phyloP scores from a whole-genome alignment of 805 yeast genomes.

The Cephaloascus fragrans region DNA sequence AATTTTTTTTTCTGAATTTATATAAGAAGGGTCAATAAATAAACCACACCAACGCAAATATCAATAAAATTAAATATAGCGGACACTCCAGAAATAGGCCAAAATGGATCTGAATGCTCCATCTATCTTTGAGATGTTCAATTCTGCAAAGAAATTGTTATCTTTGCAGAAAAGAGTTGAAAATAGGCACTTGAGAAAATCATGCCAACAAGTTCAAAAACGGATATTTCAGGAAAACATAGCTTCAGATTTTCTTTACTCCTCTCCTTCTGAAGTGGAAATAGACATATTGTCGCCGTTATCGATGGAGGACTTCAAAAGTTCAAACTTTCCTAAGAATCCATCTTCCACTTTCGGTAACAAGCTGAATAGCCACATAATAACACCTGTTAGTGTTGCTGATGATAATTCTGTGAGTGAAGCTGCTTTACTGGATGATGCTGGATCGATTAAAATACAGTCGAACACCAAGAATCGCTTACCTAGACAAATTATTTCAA shows the following conservation, averaged over 20 bases:
- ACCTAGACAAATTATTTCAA: conserved; percentile 1
- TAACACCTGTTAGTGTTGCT: background rate
- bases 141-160: conserved; percentile 16
- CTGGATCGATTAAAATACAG: background rate
- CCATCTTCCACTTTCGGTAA: background rate
- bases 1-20: too few relatives aligned
- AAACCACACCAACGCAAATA: too few relatives aligned
- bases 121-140: conserved; percentile 16
- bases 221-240: background rate
- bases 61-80: too few relatives aligned
- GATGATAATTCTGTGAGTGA: conserved; percentile 5
- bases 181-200: conserved; percentile 14
- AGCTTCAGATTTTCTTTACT: background rate
- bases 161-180: conserved; percentile 17
- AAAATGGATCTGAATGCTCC: conserved; percentile 9
- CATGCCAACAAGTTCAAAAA: conserved; percentile 7
- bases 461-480: conserved; percentile 1
- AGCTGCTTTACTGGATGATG: too few relatives aligned
- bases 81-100: too few relatives aligned
- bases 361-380: background rate
- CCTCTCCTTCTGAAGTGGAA: conserved; percentile 3
- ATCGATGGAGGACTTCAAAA: conserved; percentile 15
- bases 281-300: conserved; percentile 18
- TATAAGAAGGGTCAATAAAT: too few relatives aligned
- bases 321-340: background rate